These are phyloP conservation scores for Blastocystis sp. DNA, from an alignment of 352 stramenopile genomes.

Conservation along the genomic window DNA sequence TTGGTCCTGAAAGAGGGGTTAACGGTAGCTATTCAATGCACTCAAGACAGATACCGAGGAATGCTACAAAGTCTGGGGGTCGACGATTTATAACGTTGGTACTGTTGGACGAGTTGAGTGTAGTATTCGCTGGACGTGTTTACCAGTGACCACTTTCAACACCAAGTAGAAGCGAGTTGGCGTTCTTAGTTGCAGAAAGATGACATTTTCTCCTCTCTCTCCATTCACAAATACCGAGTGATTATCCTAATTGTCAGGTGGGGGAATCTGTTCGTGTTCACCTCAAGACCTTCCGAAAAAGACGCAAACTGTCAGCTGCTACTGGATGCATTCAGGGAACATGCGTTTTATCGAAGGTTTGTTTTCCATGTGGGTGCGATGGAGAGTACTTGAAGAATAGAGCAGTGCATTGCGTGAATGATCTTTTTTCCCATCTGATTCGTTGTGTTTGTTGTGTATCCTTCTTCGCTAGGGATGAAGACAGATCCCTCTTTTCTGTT, in stretches of 20 bases:
- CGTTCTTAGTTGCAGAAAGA: background rate
- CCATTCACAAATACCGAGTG: background rate
- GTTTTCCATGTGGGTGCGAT: background rate
- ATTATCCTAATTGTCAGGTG: conserved; percentile 22
- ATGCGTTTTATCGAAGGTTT: background rate
- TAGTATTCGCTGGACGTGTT: conserved; percentile 19
- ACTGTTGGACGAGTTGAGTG: background rate
- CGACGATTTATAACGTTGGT: background rate
- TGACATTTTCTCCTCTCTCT: conserved; percentile 19
- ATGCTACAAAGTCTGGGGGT: background rate
- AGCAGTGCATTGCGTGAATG: background rate
- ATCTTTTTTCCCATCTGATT: too few species aligned
- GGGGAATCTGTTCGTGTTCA: background rate
- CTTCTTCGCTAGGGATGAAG: background rate
- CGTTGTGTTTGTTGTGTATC: background rate
- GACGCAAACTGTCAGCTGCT: background rate
- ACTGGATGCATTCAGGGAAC: background rate
- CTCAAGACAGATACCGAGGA: conserved; percentile 12
- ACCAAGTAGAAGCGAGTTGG: background rate
- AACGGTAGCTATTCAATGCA: conserved; percentile 17
- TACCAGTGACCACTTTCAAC: background rate
- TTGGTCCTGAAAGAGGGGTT: background rate
- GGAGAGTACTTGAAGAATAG: background rate
- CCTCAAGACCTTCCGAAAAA: background rate
- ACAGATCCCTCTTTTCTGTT: background rate